Evolutionary conservation across 306 rosid genomes (phyloP), one percentile per base, ranked within the genome.

Genomic region (Corylus heterophylla): DNA sequence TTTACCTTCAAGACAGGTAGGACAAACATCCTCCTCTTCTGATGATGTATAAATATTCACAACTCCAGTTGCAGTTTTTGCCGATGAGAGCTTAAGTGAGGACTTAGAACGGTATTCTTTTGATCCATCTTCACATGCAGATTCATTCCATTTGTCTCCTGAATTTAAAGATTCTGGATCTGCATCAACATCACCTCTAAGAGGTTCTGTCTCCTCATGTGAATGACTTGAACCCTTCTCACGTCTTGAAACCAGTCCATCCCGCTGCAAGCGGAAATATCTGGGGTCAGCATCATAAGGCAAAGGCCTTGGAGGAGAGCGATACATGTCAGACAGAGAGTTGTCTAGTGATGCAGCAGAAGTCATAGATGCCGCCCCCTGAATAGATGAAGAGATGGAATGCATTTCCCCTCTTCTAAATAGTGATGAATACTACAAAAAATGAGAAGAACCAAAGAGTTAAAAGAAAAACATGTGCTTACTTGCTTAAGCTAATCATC

Each of bases 1-100:
- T 79, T 61, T 79, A 95, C 98, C 98, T 89, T 95, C 98, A 83
- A 95, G 98, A 82, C 98, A 95, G 7, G 98, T 95, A 55, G 98
- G 98, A 77, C 98, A 95, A 55, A 90, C 86, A 85, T 92, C 98
- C 83, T 95, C 98, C 2, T 95, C 98, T 82, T 95, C 98, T 0
- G 94, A 75, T 48, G 96, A 85, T 42, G 87, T 78, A 82, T 89
- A 89, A 47, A 86, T 52, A 22, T 77, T 85, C 66, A 87, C 94
- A 72, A 74, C 83, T 67, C 87, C 93, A 69, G 86, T 17, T 31
- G 87, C 71, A 83, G 85, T 83, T 80, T 91, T 92, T 72, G 94
- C 80, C 0, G 90, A 86, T 74, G 92, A 87, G 59, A 91, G 75
- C 81, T 74, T 95, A 20, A 89, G 54, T 8, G 89, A 85, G 61